Conservation (phyloP, 345 rosid species). For the Barbarea vulgaris region DNA sequence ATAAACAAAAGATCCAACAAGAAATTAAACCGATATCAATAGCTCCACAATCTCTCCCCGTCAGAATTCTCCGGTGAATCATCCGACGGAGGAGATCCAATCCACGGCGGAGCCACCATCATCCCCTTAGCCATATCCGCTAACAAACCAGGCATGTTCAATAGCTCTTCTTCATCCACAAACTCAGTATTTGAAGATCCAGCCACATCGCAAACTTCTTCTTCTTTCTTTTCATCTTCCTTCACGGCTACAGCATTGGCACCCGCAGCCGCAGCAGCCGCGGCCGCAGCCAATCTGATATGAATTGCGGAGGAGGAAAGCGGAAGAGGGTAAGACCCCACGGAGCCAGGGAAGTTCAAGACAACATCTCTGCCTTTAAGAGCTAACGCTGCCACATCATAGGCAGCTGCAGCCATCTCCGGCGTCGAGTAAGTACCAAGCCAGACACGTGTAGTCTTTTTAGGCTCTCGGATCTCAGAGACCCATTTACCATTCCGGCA, state of each 20-base stretch:
- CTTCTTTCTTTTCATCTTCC: slow-evolving; percentile 20
- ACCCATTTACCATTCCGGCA: slow-evolving; percentile 89
- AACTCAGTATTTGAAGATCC: slow-evolving; percentile 31
- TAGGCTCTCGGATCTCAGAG: slow-evolving; percentile 88
- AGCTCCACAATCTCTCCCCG: slow-evolving; percentile 79
- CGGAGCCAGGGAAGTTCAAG: slow-evolving; percentile 70
- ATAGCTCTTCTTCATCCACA: slow-evolving; percentile 76
- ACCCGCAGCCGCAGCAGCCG: slow-evolving; percentile 61
- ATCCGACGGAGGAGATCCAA: slow-evolving; percentile 57
- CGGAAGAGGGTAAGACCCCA: slow-evolving; percentile 59
- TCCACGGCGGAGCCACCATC: slow-evolving; percentile 86
- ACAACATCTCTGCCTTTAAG: slow-evolving; percentile 62
- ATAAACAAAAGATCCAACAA: neutral
- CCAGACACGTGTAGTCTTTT: slow-evolving; percentile 88
- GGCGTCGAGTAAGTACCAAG: slow-evolving; percentile 78
- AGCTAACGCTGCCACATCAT: slow-evolving; percentile 83
- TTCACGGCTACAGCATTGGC: slow-evolving; percentile 31
- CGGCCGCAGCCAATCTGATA: slow-evolving; percentile 69
- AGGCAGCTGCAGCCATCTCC: slow-evolving; percentile 91
- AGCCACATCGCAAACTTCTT: slow-evolving; percentile 6
- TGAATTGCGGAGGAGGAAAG: slow-evolving; percentile 61
- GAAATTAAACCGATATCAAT: slow-evolving; percentile 22
- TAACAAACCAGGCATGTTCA: slow-evolving; percentile 81
- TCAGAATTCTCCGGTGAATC: slow-evolving; percentile 67
- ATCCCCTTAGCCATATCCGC: slow-evolving; percentile 92